phyloP scores from a whole-genome alignment of 2,329 filamentous ascomycete species.

The Ampelomyces quisqualis region DNA sequence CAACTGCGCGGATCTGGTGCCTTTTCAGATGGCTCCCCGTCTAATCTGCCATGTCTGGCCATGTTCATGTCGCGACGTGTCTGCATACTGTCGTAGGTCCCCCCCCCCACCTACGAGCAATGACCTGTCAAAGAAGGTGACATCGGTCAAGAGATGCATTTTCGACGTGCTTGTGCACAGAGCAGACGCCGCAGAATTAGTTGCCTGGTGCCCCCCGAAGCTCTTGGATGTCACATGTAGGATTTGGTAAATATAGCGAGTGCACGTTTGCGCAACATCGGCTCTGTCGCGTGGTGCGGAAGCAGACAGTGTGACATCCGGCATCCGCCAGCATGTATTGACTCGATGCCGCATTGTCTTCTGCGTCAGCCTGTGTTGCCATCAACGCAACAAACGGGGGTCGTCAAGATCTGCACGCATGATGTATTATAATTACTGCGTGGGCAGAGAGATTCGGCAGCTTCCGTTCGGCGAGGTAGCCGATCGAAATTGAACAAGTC shows the following conservation, averaged over 20 bases:
- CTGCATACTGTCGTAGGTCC: too few species aligned
- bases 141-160: conserved; percentile 14
- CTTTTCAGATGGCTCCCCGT: conserved; percentile 17
- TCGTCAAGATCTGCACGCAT: conserved; percentile 18
- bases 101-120: conserved; percentile 19
- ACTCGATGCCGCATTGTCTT: conserved; percentile 18
- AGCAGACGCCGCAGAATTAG: not conserved
- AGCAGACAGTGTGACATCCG: conserved; percentile 7
- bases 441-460: conserved; percentile 27
- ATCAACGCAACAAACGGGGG: conserved; percentile 5
- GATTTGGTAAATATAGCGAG: not conserved
- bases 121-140: conserved; percentile 9
- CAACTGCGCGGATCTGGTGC: conserved; percentile 20
- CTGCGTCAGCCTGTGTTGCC: conserved; percentile 5
- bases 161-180: not conserved
- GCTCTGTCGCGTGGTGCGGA: conserved; percentile 16
- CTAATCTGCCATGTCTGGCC: conserved; percentile 14
- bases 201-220: not conserved
- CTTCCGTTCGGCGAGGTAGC: conserved; percentile 26
- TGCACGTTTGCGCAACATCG: conserved; percentile 12
- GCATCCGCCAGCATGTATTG: conserved; percentile 20
- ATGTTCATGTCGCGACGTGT: not conserved
- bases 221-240: not conserved
- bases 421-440: conserved; percentile 26
- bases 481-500: conserved; percentile 16